Base-by-base conservation (phyloP, 371 early-diverging fungal genomes). In the Hamiltosporidium tvaerminnensis region DNA sequence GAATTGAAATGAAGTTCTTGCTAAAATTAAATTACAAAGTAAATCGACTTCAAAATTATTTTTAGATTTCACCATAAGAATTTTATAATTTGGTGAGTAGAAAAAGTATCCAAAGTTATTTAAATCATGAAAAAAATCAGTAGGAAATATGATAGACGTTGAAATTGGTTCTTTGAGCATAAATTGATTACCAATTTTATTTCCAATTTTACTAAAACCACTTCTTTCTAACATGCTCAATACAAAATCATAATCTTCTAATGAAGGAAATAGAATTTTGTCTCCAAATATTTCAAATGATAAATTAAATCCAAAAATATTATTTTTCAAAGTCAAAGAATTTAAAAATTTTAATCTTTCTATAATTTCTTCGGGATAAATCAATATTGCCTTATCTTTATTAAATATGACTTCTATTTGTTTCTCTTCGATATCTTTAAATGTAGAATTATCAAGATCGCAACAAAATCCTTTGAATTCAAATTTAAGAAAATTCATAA, bases 51-150 rank as follows among this genome's bases (percentile, higher is more conserved):
- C n/a, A n/a, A n/a, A n/a, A n/a, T n/a, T n/a, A n/a, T n/a, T n/a
- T 10, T 65, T 59, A 14, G 37, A 44, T 47, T 69, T 69, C 7
- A 69, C 66, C 59, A 63, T 54, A 3, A 69, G 50, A 14, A 69
- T 41, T 30, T 53, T 54, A n/a, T 55, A 47, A 0, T 31, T 35
- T 32, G 37, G 23, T 31, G 56, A 53, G 47, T 69, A 69, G 31
- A 57, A 60, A 31, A 61, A 61, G 37, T 61, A 59, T 32, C 16
- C 65, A n/a, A 59, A 35, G 3, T 53, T 57, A 7, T 14, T 31
- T 3, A 65, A 37, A 7, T 41, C 49, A 1, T 47, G 30, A 2
- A 31, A 2, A 1, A 59, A 30, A 49, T 49, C 38, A 37, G 47
- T 48, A 5, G 32, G 14, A 60, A 57, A 37, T 50, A 23, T 16